Percentiles rank a stretch among this genome's conserved stretches.
Conservation (phyloP, 805 yeast species). For the Vanderwaltozyma verrucispora region DNA sequence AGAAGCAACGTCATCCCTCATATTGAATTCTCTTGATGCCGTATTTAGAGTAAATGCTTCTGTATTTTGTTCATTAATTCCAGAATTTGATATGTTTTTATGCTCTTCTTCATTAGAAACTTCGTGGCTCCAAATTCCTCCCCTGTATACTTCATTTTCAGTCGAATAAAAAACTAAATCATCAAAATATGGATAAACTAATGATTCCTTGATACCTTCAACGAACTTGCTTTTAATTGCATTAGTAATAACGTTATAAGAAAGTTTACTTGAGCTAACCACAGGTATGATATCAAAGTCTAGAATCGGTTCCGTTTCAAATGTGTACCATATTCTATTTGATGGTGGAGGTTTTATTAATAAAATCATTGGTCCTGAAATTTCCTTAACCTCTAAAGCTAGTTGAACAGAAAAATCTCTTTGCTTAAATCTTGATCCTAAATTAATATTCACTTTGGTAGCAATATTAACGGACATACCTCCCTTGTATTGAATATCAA, state of each 20-base stretch:
- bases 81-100: too few species aligned
- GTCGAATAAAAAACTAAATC: conserved; percentile 69
- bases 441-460: conserved; percentile 64
- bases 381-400: conserved; percentile 51
- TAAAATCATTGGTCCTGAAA: conserved; percentile 66
- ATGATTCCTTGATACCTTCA: conserved; percentile 66
- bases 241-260: conserved; percentile 69
- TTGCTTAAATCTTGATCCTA: conserved; percentile 66
- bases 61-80: too few species aligned
- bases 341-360: conserved; percentile 85
- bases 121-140: conserved; percentile 96
- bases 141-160: conserved; percentile 62
- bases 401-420: conserved; percentile 68
- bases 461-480: conserved; percentile 66
- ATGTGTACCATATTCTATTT: conserved; percentile 82
- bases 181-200: conserved; percentile 85
- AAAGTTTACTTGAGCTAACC: conserved; percentile 74
- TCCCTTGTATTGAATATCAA: conserved; percentile 63
- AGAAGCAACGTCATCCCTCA: not conserved
- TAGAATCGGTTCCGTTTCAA: conserved; percentile 66
- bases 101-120: too few species aligned
- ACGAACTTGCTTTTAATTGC: conserved; percentile 67
- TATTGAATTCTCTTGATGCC: not conserved
- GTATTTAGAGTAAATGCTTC: too few species aligned
- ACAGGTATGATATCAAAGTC: conserved; percentile 78